These are phyloP conservation scores for Phytophthora vignae DNA, from an alignment of 352 stramenopile species.

Conservation along the genomic window DNA sequence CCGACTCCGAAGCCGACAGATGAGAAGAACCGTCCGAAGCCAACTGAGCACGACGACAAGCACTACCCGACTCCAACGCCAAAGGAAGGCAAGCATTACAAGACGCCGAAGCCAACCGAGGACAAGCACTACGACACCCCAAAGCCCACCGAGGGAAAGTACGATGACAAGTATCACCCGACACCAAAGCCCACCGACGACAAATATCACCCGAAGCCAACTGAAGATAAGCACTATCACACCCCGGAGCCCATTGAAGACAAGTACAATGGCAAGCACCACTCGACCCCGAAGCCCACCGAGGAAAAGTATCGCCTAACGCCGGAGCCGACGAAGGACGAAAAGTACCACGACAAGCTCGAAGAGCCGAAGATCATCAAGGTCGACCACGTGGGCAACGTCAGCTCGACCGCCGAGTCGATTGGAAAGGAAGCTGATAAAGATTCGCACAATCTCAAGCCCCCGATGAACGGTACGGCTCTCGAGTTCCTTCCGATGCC, in stretches of 20 bases:
- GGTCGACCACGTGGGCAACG: constrained; percentile 1
- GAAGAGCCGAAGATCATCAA: constrained; percentile 19
- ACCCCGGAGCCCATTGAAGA: constrained; percentile 6
- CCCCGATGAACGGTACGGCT: constrained; percentile 28
- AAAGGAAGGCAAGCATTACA: constrained; percentile 14
- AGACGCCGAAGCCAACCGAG: not conserved
- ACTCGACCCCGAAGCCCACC: constrained; percentile 8
- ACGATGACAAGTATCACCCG: constrained; percentile 3
- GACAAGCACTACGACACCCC: not conserved
- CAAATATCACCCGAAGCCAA: not conserved
- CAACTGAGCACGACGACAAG: constrained; percentile 8
- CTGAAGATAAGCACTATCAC: not conserved
- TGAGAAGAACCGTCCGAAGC: constrained; percentile 7
- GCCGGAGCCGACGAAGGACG: constrained; percentile 3
- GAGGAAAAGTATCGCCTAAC: constrained; percentile 3
- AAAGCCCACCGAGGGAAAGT: not conserved
- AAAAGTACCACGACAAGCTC: not conserved
- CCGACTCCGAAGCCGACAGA: not conserved
- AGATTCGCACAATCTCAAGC: constrained; percentile 15
- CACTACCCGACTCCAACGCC: constrained; percentile 16
- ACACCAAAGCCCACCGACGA: not conserved
- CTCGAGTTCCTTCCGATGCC: constrained; percentile 24
- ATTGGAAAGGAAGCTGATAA: constrained; percentile 12
- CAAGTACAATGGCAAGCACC: not conserved
- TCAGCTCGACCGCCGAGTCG: not conserved